A percentile compares a stretch with the other conserved stretches of the same genome.
Conservation (phyloP, 1,284 basidiomycete species). For the Boletus semigastroideus region DNA sequence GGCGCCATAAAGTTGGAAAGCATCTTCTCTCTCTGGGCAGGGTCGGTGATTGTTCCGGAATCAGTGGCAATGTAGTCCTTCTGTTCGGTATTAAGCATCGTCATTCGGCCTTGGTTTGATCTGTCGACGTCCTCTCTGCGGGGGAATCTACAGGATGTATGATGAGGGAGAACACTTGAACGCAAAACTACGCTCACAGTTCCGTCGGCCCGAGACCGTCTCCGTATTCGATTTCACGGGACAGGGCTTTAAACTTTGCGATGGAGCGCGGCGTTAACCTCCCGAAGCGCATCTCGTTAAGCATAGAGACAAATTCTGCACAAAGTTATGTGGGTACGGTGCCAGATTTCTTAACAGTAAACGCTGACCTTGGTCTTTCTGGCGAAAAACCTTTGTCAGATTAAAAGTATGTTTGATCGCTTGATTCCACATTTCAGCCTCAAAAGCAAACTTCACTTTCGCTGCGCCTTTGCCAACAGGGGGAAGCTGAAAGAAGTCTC, state of each 20-base stretch:
- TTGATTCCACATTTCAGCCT: conserved; percentile 72
- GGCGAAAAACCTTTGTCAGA: conserved; percentile 66
- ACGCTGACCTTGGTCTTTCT: conserved; percentile 58
- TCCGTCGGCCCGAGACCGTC: conserved; percentile 83
- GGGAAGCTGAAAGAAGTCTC: conserved; percentile 93
- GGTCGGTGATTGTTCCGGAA: conserved; percentile 52
- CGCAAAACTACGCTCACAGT: conserved; percentile 45
- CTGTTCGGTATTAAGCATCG: conserved; percentile 42
- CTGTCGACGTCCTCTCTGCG: conserved; percentile 83
- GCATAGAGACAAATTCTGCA: conserved; percentile 82
- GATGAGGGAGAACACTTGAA: conserved; percentile 2
- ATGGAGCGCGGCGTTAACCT: conserved; percentile 58
- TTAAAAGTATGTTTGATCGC: conserved; percentile 58
- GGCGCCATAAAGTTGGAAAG: conserved; percentile 77
- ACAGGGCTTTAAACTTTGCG: conserved; percentile 58
- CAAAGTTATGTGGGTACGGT: conserved; percentile 1
- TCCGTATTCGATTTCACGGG: conserved; percentile 56
- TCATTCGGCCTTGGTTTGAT: conserved; percentile 70
- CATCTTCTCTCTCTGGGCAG: conserved; percentile 58
- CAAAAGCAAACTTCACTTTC: conserved; percentile 74
- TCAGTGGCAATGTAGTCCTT: conserved; percentile 52
- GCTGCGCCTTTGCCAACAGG: conserved; percentile 65
- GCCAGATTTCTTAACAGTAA: conserved; percentile 1
- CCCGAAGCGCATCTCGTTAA: conserved; percentile 92
- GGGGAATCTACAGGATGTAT: conserved; percentile 60